phyloP scores from a whole-genome alignment of 257 asterid species.

The Handroanthus guayacan region DNA sequence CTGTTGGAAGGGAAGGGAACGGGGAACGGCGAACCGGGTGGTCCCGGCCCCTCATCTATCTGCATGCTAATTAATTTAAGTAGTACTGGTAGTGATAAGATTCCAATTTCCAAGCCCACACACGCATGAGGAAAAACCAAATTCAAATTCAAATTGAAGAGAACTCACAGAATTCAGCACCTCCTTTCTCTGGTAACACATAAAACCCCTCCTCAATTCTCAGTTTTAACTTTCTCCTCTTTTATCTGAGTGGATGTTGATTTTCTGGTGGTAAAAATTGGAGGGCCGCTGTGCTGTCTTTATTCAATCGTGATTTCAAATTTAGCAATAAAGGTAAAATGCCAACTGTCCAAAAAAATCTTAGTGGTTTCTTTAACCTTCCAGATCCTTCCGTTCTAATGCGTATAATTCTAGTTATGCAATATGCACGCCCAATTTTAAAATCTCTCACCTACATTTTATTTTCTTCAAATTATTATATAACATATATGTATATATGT shows the following conservation, averaged over 20 bases:
- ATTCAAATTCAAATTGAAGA: not conserved
- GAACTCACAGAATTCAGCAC: not conserved
- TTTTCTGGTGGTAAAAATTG: not conserved
- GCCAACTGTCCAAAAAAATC: not conserved
- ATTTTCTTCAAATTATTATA: not conserved
- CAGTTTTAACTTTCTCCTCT: not conserved
- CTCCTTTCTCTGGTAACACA: conserved; percentile 4
- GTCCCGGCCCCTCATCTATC: too few relatives aligned
- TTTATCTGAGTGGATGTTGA: not conserved
- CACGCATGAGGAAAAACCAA: too few relatives aligned
- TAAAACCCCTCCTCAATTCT: not conserved
- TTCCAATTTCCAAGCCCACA: too few relatives aligned
- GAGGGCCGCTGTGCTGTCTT: not conserved
- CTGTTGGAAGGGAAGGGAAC: too few relatives aligned
- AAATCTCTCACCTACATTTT: not conserved
- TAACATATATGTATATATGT: too few relatives aligned
- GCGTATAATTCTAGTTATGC: not conserved
- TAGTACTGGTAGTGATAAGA: too few relatives aligned
- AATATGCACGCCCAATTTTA: not conserved
- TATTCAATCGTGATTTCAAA: not conserved
- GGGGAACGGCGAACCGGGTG: too few relatives aligned
- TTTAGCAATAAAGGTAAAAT: not conserved
- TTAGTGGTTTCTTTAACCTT: not conserved
- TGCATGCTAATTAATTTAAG: too few relatives aligned
- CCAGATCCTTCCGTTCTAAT: not conserved